Evolutionary conservation across 2,329 filamentous ascomycete genomes (phyloP), one percentile per base, ranked within the genome.

Genomic region (Colletotrichum eleusines): DNA sequence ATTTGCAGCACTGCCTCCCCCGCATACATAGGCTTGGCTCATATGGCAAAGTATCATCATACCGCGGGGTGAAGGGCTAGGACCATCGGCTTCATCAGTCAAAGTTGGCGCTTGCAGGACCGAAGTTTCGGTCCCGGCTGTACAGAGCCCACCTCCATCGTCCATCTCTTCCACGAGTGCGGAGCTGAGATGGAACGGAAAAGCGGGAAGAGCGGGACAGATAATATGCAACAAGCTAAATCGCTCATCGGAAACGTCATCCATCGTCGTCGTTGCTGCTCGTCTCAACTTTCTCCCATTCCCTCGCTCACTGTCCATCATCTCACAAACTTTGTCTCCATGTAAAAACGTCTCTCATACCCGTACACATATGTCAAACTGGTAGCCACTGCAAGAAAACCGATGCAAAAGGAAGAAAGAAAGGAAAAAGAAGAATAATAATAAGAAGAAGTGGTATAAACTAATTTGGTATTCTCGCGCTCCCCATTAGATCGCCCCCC

Each of bases 91-190:
- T 26, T 67, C 35, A 54, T 58, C 51, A 51, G 63, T 28, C 68
- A 68, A 46, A 71, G 68, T 67, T 63, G 68, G 44, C 68, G 20
- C 50, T 67, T 53, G 63, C 63, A 70, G 55, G 28, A 54, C 38
- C 35, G 44, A n/a, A 26, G 26, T 53, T n/a, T 53, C 12, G n/a
- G 14, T 61, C n/a, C n/a, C n/a, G n/a, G 31, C 31, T 28, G 35
- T 28, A 33, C 42, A 8, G n/a, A n/a, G n/a, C n/a, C n/a, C n/a
- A n/a, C n/a, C n/a, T 23, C n/a, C 53, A 23, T 33, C n/a, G 14
- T 38, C 42, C 18, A 31, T 48, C 18, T 28, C n/a, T 44, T 33
- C 40, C 62, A 28, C 50, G 6, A 50, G 48, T 35, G 40, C 67
- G 42, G 63, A 66, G 55, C 38, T 60, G 55, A 55, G 63, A 51